Evolutionary conservation across 2,329 filamentous ascomycete species (phyloP).

Genomic region (Colletotrichum sp.): DNA sequence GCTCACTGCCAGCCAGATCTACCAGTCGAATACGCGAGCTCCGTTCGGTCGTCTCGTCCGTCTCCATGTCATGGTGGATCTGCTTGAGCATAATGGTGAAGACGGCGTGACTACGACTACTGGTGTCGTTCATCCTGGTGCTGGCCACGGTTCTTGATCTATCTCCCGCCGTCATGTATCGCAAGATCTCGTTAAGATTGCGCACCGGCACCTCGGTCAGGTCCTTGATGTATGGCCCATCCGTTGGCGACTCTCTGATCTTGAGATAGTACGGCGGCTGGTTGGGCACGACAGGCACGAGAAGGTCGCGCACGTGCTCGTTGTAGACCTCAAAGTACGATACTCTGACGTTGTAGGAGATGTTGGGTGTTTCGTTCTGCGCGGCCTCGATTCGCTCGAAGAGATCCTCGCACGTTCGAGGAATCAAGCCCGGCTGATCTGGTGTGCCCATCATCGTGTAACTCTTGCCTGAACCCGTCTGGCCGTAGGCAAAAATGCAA

Average conservation of each 20-base stretch:
- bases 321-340: conserved; percentile 99
- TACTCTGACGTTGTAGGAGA: conserved; percentile 95
- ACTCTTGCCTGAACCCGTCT: conserved; percentile 96
- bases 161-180: conserved; percentile 90
- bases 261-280: conserved; percentile 91
- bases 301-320: conserved; percentile 93
- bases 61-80: conserved; percentile 95
- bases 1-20: conserved; percentile 92
- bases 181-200: conserved; percentile 84
- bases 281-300: conserved; percentile 73
- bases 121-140: conserved; percentile 99
- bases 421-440: conserved; percentile 89
- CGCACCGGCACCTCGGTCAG: conserved; percentile 92
- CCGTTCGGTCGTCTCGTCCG: conserved; percentile 96
- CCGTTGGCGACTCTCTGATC: conserved; percentile 92
- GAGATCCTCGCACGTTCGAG: conserved; percentile 92
- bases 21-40: conserved; percentile 93
- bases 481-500: conserved; percentile 98
- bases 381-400: conserved; percentile 89
- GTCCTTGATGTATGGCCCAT: conserved; percentile 97
- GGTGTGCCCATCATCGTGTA: conserved; percentile 97
- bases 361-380: conserved; percentile 81
- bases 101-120: conserved; percentile 93
- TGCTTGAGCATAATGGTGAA: conserved; percentile 99
- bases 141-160: conserved; percentile 85